These are phyloP conservation scores for Brassica hybrid DNA, from an alignment of 441 rosid species.

Conservation along the genomic window DNA sequence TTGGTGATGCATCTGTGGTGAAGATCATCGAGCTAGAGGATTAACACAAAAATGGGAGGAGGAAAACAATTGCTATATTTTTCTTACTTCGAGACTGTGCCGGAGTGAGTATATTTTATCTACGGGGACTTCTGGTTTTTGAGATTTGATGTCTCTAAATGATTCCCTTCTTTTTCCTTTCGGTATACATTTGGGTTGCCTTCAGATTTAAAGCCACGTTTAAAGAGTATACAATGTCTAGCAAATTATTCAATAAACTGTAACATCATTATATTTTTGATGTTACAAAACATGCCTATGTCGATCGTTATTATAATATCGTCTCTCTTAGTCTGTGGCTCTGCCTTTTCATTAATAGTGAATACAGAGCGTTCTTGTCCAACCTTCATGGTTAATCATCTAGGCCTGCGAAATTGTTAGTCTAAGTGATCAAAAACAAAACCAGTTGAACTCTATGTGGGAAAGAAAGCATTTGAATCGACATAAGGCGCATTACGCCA, in stretches of 20 bases:
- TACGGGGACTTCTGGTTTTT: constrained; percentile 31
- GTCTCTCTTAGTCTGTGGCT: neutral
- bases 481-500: neutral
- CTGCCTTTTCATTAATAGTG: neutral
- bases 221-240: constrained; percentile 22
- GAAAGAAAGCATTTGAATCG: neutral
- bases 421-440: neutral
- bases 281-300: neutral
- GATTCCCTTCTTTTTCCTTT: constrained; percentile 2
- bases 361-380: neutral
- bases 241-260: constrained; percentile 23
- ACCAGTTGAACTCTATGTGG: neutral
- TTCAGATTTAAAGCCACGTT: constrained; percentile 15
- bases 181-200: constrained; percentile 20
- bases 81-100: constrained; percentile 7
- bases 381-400: neutral
- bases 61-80: neutral
- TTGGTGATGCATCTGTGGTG: constrained; percentile 92
- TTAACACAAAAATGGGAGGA: constrained; percentile 34
- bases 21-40: constrained; percentile 96
- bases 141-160: constrained; percentile 35
- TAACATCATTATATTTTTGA: neutral
- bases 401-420: neutral
- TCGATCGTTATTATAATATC: neutral
- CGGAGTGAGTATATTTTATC: constrained; percentile 31